Evolutionary conservation across 441 rosid genomes (phyloP).

Genomic region (Theobroma grandiflorum): DNA sequence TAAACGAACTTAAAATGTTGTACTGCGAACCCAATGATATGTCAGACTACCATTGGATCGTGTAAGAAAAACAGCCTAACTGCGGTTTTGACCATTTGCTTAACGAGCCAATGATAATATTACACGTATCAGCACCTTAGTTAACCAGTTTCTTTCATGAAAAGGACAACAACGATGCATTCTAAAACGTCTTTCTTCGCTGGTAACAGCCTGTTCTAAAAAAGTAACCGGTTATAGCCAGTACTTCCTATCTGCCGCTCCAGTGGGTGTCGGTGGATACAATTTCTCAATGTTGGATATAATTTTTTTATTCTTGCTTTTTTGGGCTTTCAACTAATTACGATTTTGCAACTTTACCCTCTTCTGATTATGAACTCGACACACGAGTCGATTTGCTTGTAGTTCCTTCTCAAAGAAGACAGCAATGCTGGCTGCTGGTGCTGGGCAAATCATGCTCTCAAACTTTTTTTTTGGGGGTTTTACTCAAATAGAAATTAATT

Average conservation of each 20-base stretch:
- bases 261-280: constrained; percentile 54
- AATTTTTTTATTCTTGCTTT: background rate
- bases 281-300: background rate
- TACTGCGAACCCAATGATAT: background rate
- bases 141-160: constrained; percentile 18
- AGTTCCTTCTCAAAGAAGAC: too few relatives aligned
- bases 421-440: too few relatives aligned
- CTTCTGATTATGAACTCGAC: too few relatives aligned
- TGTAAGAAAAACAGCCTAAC: fast-evolving
- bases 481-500: too few relatives aligned
- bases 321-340: background rate
- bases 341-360: background rate
- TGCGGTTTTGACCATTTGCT: background rate
- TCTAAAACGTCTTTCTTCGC: background rate
- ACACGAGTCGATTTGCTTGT: too few relatives aligned
- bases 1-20: background rate
- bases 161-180: background rate
- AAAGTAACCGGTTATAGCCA: constrained; percentile 42
- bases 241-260: constrained; percentile 30
- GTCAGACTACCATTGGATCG: background rate
- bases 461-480: too few relatives aligned
- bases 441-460: too few relatives aligned
- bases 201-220: constrained; percentile 38
- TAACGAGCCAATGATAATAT: background rate
- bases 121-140: constrained; percentile 12